phyloP scores from a whole-genome alignment of 73 alveolate genomes.

The Tetrahymena elliotti region DNA sequence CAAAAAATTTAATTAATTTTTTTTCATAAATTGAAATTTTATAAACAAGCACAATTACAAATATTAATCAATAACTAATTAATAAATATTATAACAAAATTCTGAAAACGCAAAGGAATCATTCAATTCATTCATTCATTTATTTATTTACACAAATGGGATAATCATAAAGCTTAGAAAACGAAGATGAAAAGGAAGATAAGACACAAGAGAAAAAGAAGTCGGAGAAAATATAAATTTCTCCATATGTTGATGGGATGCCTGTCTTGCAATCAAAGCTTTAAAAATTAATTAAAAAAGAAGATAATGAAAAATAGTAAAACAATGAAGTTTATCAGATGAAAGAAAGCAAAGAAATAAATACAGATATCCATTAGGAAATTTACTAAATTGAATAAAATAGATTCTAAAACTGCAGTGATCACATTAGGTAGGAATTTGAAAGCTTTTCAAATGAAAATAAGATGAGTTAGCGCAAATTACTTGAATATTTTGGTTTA shows the following conservation, averaged over 20 bases:
- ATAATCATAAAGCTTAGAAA: neutral
- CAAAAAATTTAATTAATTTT: neutral
- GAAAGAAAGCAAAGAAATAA: neutral
- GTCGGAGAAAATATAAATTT: neutral
- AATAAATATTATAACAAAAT: no score
- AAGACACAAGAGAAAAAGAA: neutral
- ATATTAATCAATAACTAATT: neutral
- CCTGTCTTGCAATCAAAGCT: neutral
- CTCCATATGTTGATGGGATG: neutral
- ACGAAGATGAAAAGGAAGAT: neutral
- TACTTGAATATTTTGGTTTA: slow-evolving; percentile 36
- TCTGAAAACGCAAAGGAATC: neutral
- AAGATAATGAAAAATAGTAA: neutral
- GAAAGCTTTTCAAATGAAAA: slow-evolving; percentile 34
- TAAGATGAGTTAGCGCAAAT: slow-evolving; percentile 39
- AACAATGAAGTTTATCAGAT: neutral
- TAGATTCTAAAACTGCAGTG: neutral
- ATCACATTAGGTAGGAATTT: slow-evolving; percentile 33
- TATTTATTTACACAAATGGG: neutral
- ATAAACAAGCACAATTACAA: neutral
- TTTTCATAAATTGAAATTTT: neutral
- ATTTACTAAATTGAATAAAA: neutral
- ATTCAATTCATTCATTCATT: no score
- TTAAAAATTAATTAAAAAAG: neutral
- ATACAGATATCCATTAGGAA: neutral